Percentiles rank a stretch among this genome's conserved stretches.
These are phyloP conservation scores for Wallacemonas collosoma DNA, from an alignment of 208 protist species.

Conservation along the genomic window DNA sequence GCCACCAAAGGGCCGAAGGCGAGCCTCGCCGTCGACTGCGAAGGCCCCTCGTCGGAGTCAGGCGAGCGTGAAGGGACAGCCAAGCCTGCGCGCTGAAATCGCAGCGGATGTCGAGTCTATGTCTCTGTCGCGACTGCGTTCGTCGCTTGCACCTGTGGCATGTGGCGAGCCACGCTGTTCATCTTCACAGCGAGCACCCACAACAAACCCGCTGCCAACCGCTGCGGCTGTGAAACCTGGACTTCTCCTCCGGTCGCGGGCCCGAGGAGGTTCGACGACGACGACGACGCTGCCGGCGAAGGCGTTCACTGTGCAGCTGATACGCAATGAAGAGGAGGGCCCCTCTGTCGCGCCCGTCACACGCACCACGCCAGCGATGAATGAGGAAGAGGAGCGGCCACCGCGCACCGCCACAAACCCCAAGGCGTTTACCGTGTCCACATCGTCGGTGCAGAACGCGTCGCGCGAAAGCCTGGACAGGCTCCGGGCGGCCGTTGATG, in stretches of 20 bases:
- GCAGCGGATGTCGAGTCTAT: neutral
- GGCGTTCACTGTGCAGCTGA: neutral
- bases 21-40: too few species aligned
- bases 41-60: too few species aligned
- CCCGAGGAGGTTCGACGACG: neutral
- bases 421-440: constrained; percentile 5
- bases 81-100: neutral
- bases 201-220: neutral
- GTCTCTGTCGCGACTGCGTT: constrained; percentile 3
- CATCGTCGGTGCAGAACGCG: neutral
- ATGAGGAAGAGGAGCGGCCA: neutral
- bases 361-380: neutral
- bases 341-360: neutral
- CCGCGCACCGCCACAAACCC: neutral
- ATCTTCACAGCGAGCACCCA: neutral
- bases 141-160: neutral
- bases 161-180: neutral
- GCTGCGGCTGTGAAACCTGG: neutral
- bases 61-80: too few species aligned
- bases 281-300: neutral
- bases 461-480: neutral
- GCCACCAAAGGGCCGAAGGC: too few species aligned
- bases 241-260: neutral
- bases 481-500: neutral
- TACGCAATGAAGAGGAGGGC: constrained; percentile 17